Evolutionary conservation across 2,329 filamentous ascomycete species (phyloP).

Genomic region (Ceratocystis smalleyi): DNA sequence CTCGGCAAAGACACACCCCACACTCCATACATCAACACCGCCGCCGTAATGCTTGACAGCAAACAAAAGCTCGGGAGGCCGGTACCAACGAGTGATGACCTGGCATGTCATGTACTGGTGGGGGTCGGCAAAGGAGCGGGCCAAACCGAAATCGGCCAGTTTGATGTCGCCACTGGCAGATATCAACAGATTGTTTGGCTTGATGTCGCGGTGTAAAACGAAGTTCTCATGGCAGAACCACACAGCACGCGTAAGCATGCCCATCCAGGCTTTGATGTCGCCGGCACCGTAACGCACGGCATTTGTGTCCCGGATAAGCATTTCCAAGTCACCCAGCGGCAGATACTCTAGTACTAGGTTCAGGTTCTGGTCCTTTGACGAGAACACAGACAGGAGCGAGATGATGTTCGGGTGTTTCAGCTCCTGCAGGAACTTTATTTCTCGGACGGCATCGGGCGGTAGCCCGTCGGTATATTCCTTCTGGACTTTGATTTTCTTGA

Average conservation of each 20-base stretch:
- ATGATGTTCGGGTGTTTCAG: slow-evolving; percentile 93
- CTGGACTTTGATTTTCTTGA: slow-evolving; percentile 83
- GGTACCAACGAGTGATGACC: slow-evolving; percentile 94
- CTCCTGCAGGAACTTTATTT: slow-evolving; percentile 91
- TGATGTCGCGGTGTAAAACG: slow-evolving; percentile 92
- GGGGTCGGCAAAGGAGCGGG: slow-evolving; percentile 76
- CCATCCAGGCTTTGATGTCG: slow-evolving; percentile 97
- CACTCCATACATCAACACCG: slow-evolving; percentile 85
- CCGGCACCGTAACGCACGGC: slow-evolving; percentile 66
- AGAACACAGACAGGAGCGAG: slow-evolving; percentile 80
- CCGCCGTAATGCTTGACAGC: slow-evolving; percentile 79
- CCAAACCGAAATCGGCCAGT: slow-evolving; percentile 93
- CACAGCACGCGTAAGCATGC: slow-evolving; percentile 81
- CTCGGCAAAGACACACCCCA: slow-evolving; percentile 86
- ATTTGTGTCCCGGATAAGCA: slow-evolving; percentile 74
- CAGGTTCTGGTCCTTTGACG: slow-evolving; percentile 88
- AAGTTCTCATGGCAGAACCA: slow-evolving; percentile 97
- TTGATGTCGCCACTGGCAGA: slow-evolving; percentile 87
- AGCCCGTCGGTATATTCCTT: slow-evolving; percentile 82
- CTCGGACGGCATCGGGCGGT: slow-evolving; percentile 83
- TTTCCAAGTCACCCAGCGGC: slow-evolving; percentile 84
- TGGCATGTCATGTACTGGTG: slow-evolving; percentile 79
- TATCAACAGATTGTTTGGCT: slow-evolving; percentile 94
- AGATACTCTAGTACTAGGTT: slow-evolving; percentile 91
- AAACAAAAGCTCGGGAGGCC: slow-evolving; percentile 84